A percentile compares a stretch with the other conserved stretches of the same genome.
Conservation (phyloP, 1,139 yeast genomes). For the Suhomyces guaymorum region DNA sequence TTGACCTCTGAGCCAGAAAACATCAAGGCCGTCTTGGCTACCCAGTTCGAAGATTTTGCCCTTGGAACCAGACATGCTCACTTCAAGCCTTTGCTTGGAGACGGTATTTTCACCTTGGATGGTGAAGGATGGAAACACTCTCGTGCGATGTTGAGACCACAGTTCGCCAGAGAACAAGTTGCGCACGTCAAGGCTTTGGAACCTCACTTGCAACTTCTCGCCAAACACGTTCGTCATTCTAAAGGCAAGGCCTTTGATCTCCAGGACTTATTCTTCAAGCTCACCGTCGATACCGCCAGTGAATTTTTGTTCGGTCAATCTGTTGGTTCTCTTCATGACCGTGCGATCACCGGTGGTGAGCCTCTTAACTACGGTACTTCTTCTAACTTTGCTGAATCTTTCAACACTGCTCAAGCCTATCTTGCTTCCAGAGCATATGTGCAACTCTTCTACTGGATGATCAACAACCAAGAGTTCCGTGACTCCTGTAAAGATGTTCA, state of each 20-base stretch:
- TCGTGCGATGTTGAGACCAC: constrained; percentile 31
- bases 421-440: constrained; percentile 40
- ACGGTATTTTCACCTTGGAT: constrained; percentile 30
- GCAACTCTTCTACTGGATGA: constrained; percentile 37
- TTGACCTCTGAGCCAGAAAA: constrained; percentile 26
- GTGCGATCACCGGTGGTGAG: constrained; percentile 29
- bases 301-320: constrained; percentile 62
- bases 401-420: constrained; percentile 40
- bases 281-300: constrained; percentile 60
- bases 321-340: constrained; percentile 40
- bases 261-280: constrained; percentile 48
- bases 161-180: constrained; percentile 30
- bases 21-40: constrained; percentile 28
- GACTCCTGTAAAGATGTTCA: constrained; percentile 32
- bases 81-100: constrained; percentile 25
- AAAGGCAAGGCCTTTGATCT: constrained; percentile 38
- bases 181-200: constrained; percentile 29
- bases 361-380: constrained; percentile 7
- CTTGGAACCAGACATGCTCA: constrained; percentile 27
- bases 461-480: constrained; percentile 35
- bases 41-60: constrained; percentile 28
- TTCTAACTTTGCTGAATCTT: constrained; percentile 43
- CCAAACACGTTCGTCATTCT: constrained; percentile 17
- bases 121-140: constrained; percentile 31
- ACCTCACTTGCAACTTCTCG: constrained; percentile 24